phyloP scores from a whole-genome alignment of 1,139 yeast genomes.

The Yamadazyma spencermartinsiae region DNA sequence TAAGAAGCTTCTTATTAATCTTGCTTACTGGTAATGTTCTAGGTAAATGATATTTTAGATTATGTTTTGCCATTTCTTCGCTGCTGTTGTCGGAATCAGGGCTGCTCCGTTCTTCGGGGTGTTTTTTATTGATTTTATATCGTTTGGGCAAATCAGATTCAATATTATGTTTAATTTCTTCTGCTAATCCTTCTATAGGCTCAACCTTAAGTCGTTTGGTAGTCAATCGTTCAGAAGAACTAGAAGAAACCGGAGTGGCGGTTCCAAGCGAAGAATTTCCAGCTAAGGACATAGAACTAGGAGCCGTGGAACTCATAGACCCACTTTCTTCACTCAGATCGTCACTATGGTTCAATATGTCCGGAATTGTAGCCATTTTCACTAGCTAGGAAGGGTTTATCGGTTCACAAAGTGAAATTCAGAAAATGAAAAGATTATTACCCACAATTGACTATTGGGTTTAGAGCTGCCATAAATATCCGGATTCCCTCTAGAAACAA shows the following conservation, averaged over 20 bases:
- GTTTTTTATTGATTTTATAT: too few relatives aligned
- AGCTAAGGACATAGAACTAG: constrained; percentile 7
- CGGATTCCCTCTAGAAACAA: not conserved
- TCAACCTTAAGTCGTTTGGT: constrained; percentile 4
- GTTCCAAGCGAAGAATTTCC: not conserved
- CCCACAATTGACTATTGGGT: too few relatives aligned
- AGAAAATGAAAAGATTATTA: too few relatives aligned
- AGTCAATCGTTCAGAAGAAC: not conserved
- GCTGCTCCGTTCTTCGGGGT: constrained; percentile 4
- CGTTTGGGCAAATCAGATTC: constrained; percentile 7
- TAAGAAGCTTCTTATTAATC: constrained; percentile 25
- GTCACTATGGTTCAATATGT: constrained; percentile 16
- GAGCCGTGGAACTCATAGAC: too few relatives aligned
- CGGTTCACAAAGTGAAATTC: too few relatives aligned
- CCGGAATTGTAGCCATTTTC: constrained; percentile 14
- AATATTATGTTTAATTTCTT: constrained; percentile 12
- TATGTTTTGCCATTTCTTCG: not conserved
- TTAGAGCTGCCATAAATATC: too few relatives aligned
- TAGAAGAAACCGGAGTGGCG: not conserved
- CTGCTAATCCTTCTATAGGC: constrained; percentile 13
- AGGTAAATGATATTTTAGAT: not conserved
- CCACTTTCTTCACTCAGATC: constrained; percentile 16
- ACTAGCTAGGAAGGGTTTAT: not conserved
- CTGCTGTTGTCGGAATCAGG: not conserved
- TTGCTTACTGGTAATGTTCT: constrained; percentile 21